Conservation (phyloP, 1,139 yeast species). For the Zygosaccharomyces pseudobailii region DNA sequence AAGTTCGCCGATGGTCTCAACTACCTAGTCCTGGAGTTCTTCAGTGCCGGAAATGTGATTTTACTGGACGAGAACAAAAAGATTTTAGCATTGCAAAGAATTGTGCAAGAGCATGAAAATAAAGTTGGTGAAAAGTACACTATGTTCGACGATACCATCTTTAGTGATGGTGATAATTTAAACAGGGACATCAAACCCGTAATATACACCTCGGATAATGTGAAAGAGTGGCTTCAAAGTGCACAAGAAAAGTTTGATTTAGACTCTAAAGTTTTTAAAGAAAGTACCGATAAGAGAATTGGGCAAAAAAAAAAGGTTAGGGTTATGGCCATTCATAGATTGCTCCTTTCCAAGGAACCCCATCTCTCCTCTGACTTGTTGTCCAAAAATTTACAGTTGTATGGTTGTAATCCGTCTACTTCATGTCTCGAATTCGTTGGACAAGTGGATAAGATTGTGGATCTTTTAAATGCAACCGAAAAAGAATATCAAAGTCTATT, state of each 20-base stretch:
- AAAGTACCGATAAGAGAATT: slow-evolving; percentile 4
- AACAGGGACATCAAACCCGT: slow-evolving; percentile 9
- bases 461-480: slow-evolving; percentile 50
- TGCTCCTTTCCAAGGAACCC: slow-evolving; percentile 63
- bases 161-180: slow-evolving; percentile 33
- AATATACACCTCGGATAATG: slow-evolving; percentile 35
- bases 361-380: slow-evolving; percentile 77
- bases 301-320: slow-evolving; percentile 39
- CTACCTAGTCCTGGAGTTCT: slow-evolving; percentile 81
- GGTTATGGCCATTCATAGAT: slow-evolving; percentile 61
- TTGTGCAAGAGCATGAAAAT: slow-evolving; percentile 67
- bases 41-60: slow-evolving; percentile 89
- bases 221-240: slow-evolving; percentile 47
- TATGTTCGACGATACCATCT: slow-evolving; percentile 50
- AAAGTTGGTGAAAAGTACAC: slow-evolving; percentile 67
- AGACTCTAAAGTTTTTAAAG: slow-evolving; percentile 9
- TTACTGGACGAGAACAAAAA: slow-evolving; percentile 63
- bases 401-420: slow-evolving; percentile 44
- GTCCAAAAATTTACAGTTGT: slow-evolving; percentile 47
- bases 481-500: slow-evolving; percentile 34
- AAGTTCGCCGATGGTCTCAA: slow-evolving; percentile 77
- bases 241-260: slow-evolving; percentile 36
- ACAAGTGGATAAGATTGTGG: slow-evolving; percentile 32
- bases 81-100: slow-evolving; percentile 70
- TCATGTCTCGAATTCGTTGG: slow-evolving; percentile 39